These are phyloP conservation scores for Suhomyces sp. DNA, from an alignment of 805 yeast genomes.

Conservation along the genomic window DNA sequence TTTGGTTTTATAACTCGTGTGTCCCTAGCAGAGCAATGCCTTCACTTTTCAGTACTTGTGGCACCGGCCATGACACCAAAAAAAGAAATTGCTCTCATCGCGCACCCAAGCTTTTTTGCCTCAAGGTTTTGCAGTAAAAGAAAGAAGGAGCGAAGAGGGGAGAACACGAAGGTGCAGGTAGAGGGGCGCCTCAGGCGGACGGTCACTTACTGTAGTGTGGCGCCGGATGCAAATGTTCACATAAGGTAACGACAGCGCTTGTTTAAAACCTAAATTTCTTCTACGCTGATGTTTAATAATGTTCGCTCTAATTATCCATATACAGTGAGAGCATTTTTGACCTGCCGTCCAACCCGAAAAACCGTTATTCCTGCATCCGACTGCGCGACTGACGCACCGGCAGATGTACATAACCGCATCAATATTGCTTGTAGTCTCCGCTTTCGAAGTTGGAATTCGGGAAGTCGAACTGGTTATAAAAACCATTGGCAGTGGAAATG, in stretches of 20 bases:
- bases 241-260: neutral
- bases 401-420: neutral
- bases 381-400: neutral
- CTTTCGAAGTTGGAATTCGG: neutral
- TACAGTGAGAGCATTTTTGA: neutral
- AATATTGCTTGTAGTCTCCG: neutral
- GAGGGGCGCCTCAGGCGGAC: neutral
- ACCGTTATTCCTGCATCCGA: neutral
- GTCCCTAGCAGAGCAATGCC: neutral
- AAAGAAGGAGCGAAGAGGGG: neutral
- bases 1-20: neutral
- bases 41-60: neutral
- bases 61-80: neutral
- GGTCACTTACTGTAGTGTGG: neutral
- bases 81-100: neutral
- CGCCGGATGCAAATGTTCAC: neutral
- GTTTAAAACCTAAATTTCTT: neutral
- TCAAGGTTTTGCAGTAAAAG: neutral
- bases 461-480: neutral
- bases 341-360: neutral
- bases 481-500: neutral
- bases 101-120: neutral
- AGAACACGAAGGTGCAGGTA: neutral
- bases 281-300: neutral
- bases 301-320: neutral